phyloP scores from a whole-genome alignment of 2,329 filamentous ascomycete genomes.

The Elsinoe perseae region DNA sequence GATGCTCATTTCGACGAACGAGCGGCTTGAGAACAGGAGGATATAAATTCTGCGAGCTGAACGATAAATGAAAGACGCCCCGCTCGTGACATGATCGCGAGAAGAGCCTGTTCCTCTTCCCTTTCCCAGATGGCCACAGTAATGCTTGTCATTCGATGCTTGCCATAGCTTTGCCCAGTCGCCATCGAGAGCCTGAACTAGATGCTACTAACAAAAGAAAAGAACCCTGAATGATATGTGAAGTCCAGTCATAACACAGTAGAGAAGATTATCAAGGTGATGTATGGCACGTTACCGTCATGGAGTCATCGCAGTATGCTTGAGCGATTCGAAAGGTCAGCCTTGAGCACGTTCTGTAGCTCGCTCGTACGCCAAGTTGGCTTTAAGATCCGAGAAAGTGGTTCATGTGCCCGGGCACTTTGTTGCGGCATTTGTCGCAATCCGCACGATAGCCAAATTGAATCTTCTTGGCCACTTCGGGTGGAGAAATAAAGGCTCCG shows the following conservation, averaged over 20 bases:
- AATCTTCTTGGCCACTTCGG: constrained; percentile 18
- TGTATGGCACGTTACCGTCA: background rate
- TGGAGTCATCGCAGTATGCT: background rate
- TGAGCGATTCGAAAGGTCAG: background rate
- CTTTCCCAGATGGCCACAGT: background rate
- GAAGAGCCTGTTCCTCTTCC: background rate
- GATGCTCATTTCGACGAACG: background rate
- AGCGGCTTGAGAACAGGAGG: background rate
- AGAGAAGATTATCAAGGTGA: background rate
- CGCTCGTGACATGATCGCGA: background rate
- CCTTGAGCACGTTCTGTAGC: background rate
- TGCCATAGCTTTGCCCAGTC: background rate
- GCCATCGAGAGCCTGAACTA: background rate
- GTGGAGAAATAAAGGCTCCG: constrained; percentile 24
- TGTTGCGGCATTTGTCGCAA: constrained; percentile 42
- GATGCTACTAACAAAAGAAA: constrained; percentile 6
- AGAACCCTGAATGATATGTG: background rate
- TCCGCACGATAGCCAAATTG: constrained; percentile 43
- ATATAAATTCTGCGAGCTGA: background rate
- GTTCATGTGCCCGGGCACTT: constrained; percentile 44
- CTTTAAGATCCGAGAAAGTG: constrained; percentile 33
- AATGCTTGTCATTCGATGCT: background rate
- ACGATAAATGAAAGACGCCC: background rate
- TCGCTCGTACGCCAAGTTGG: background rate
- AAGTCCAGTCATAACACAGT: constrained; percentile 7